phyloP scores from a whole-genome alignment of 1,284 basidiomycete species.

The Entoloma clypeatum region DNA sequence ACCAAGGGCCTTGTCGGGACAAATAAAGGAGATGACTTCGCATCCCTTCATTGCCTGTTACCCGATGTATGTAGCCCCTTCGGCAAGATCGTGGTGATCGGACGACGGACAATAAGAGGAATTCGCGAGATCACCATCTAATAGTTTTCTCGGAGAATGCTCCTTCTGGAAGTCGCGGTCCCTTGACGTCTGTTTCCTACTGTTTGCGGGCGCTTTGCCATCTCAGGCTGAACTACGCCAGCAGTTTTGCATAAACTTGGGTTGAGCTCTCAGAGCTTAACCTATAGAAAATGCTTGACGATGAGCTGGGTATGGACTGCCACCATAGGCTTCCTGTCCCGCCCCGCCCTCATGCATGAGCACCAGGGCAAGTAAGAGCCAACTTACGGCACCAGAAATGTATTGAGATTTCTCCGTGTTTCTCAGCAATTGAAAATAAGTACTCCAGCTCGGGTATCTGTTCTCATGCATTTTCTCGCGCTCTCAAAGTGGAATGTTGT shows the following conservation, averaged over 20 bases:
- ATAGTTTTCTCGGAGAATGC: constrained; percentile 20
- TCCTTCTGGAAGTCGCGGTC: constrained; percentile 13
- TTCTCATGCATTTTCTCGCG: constrained; percentile 12
- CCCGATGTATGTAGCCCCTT: constrained; percentile 14
- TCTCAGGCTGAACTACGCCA: background rate
- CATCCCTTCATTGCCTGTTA: too few relatives aligned
- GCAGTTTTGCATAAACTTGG: background rate
- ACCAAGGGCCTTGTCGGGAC: constrained; percentile 19
- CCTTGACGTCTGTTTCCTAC: constrained; percentile 9
- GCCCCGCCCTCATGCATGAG: too few relatives aligned
- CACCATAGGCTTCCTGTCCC: too few relatives aligned
- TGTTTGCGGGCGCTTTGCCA: constrained; percentile 15
- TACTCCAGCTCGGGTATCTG: constrained; percentile 11
- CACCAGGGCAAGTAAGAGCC: background rate
- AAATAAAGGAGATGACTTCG: constrained; percentile 17
- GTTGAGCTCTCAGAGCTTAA: too few relatives aligned
- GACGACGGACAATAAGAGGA: constrained; percentile 16
- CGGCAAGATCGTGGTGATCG: constrained; percentile 30
- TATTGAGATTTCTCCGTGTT: too few relatives aligned
- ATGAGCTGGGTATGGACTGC: too few relatives aligned
- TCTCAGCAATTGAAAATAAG: too few relatives aligned
- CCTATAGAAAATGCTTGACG: too few relatives aligned
- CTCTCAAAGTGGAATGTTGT: constrained; percentile 17
- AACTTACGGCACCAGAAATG: too few relatives aligned
- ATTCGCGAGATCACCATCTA: constrained; percentile 17